These are phyloP conservation scores for Microdochium trichocladiopsis DNA, from an alignment of 2,329 filamentous ascomycete species.

Conservation along the genomic window DNA sequence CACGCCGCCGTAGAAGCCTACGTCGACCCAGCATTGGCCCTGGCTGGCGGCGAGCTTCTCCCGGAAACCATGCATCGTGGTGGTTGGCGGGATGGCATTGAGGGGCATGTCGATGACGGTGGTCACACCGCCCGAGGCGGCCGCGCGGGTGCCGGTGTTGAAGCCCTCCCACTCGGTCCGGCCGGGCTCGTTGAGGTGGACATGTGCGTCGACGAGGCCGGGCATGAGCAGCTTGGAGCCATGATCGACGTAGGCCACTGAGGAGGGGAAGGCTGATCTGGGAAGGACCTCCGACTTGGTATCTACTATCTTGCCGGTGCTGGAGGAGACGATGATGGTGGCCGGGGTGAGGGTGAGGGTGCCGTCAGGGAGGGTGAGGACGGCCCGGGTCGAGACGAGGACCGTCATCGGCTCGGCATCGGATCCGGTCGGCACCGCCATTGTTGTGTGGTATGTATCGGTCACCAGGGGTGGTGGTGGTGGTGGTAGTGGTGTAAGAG, in stretches of 20 bases:
- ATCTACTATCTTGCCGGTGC: slow-evolving; percentile 77
- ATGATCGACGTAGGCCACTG: slow-evolving; percentile 73
- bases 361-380: slow-evolving; percentile 64
- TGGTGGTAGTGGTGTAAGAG: neutral
- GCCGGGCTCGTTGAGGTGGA: slow-evolving; percentile 95
- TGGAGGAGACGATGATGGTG: slow-evolving; percentile 71
- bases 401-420: slow-evolving; percentile 50
- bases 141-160: slow-evolving; percentile 86
- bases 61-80: slow-evolving; percentile 72
- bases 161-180: slow-evolving; percentile 99
- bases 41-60: slow-evolving; percentile 80
- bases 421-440: neutral
- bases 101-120: slow-evolving; percentile 97
- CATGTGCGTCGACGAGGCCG: slow-evolving; percentile 91
- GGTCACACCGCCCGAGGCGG: slow-evolving; percentile 91
- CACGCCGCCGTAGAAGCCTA: slow-evolving; percentile 96
- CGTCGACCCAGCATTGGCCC: slow-evolving; percentile 94
- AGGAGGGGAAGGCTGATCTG: slow-evolving; percentile 62
- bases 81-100: slow-evolving; percentile 94
- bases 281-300: slow-evolving; percentile 72
- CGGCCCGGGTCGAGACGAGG: slow-evolving; percentile 75
- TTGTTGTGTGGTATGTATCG: no score
- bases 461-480: neutral
- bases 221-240: slow-evolving; percentile 80
- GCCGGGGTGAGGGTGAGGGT: slow-evolving; percentile 64